Conservation (phyloP, 2,329 filamentous ascomycete genomes). For the Chrysoporthe cubensis region DNA sequence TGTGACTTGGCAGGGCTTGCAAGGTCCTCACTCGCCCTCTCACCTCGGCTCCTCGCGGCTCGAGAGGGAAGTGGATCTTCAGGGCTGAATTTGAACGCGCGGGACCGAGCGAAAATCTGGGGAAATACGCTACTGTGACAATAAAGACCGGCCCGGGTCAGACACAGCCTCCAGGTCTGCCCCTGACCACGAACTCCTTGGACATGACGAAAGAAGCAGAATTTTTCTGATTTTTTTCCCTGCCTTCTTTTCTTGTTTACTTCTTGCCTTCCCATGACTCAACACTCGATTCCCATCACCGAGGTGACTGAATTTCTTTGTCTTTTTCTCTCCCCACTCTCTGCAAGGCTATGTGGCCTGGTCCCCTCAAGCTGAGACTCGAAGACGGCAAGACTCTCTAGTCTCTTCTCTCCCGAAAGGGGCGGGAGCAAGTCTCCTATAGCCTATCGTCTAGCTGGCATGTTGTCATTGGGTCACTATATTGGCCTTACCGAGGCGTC, state of each 20-base stretch:
- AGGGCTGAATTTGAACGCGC: conserved; percentile 16
- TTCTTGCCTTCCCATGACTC: not conserved
- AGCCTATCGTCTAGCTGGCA: not conserved
- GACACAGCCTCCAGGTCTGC: conserved; percentile 11
- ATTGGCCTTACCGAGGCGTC: not conserved
- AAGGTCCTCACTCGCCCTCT: not conserved
- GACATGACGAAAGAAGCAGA: conserved; percentile 10
- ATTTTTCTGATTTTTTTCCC: not conserved
- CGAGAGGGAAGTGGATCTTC: conserved; percentile 14
- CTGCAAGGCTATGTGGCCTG: too few species aligned
- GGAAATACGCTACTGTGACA: conserved; percentile 19
- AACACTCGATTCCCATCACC: not conserved
- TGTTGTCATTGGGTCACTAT: not conserved
- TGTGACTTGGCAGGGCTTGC: not conserved
- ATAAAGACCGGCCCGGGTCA: not conserved
- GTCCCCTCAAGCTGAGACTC: not conserved
- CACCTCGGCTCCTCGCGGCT: conserved; percentile 21
- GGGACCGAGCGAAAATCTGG: conserved; percentile 23
- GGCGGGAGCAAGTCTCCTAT: not conserved
- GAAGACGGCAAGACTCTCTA: not conserved
- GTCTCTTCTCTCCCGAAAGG: not conserved
- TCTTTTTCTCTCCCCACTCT: not conserved
- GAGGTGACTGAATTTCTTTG: not conserved
- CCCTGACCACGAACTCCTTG: not conserved
- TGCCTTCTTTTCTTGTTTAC: not conserved